These are phyloP conservation scores for Hyphodiscus hymeniophilus DNA, from an alignment of 495 filamentous ascomycete genomes.

Conservation along the genomic window DNA sequence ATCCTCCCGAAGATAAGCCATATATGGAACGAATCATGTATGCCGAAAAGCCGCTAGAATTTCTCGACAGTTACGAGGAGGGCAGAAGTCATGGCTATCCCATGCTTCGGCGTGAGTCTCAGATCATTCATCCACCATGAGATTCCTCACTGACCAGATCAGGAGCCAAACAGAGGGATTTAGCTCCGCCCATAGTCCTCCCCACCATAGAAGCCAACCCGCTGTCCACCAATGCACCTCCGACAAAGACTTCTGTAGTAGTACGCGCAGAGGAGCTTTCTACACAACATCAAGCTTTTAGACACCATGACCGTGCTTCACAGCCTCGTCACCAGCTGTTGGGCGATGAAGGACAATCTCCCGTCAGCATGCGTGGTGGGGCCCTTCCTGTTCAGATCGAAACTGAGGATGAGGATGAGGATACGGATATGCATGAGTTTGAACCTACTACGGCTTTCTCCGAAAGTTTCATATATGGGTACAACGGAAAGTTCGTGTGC, in stretches of 20 bases:
- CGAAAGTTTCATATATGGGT: neutral
- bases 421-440: too few species aligned
- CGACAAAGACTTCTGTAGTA: too few species aligned
- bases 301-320: too few species aligned
- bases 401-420: too few species aligned
- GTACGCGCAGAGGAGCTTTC: too few species aligned
- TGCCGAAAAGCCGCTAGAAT: conserved; percentile 22
- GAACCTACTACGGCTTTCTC: too few species aligned
- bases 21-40: conserved; percentile 14
- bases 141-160: neutral
- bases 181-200: neutral
- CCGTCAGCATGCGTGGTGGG: too few species aligned
- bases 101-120: conserved; percentile 19
- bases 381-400: too few species aligned
- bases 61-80: conserved; percentile 20
- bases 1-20: conserved; percentile 6
- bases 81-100: conserved; percentile 16
- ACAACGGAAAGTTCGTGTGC: neutral
- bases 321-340: too few species aligned
- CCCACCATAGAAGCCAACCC: neutral
- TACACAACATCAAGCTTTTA: too few species aligned
- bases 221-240: too few species aligned
- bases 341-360: too few species aligned
- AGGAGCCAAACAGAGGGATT: conserved; percentile 1
- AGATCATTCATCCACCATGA: neutral